Conservation (phyloP, 2,329 filamentous ascomycete genomes). For the Trichoderma cornu-damae region DNA sequence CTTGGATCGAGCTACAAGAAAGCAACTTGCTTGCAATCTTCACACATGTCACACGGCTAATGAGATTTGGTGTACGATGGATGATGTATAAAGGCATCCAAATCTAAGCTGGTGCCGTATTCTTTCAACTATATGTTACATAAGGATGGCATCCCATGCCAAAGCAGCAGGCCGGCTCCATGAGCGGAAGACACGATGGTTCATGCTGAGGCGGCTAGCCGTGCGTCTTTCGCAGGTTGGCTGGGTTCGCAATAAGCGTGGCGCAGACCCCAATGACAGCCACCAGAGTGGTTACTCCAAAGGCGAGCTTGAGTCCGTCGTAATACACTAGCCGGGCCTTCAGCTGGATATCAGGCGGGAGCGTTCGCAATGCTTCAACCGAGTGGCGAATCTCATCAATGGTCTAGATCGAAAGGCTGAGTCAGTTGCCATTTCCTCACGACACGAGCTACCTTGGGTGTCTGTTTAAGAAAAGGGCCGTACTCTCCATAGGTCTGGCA, state of each 20-base stretch:
- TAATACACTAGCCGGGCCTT: conserved; percentile 56
- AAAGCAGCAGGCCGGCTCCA: not conserved
- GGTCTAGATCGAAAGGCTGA: conserved; percentile 39
- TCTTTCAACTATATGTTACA: not conserved
- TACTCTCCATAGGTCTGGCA: conserved; percentile 56
- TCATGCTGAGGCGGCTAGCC: not conserved
- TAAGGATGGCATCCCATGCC: not conserved
- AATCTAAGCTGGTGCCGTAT: not conserved
- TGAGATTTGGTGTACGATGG: not conserved
- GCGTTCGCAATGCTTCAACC: conserved; percentile 44
- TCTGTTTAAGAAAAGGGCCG: conserved; percentile 24
- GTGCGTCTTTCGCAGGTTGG: conserved; percentile 31
- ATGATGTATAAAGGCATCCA: not conserved
- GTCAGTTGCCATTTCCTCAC: conserved; percentile 19
- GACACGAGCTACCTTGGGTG: not conserved
- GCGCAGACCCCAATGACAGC: conserved; percentile 41
- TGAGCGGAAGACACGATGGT: not conserved
- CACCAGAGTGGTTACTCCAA: conserved; percentile 49
- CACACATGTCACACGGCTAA: not conserved
- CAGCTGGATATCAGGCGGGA: conserved; percentile 53
- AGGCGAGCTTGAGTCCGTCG: conserved; percentile 51
- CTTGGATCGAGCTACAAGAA: too few species aligned
- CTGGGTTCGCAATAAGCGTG: conserved; percentile 30
- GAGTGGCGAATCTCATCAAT: conserved; percentile 60
- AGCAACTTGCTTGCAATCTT: too few species aligned